These are phyloP conservation scores for Kockiozyma suomiensis DNA, from an alignment of 805 yeast genomes.

Conservation along the genomic window DNA sequence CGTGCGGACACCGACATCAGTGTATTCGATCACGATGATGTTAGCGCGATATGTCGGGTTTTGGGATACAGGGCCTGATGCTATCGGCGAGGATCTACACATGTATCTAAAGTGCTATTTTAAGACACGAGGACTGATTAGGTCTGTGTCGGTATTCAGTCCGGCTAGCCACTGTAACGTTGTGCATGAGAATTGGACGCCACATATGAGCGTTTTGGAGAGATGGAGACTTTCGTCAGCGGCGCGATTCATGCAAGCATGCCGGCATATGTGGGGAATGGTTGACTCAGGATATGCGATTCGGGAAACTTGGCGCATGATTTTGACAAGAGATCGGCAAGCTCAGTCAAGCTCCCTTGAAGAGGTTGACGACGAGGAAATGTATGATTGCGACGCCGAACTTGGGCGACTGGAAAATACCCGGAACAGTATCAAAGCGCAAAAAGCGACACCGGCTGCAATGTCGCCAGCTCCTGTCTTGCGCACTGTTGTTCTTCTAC, in stretches of 20 bases:
- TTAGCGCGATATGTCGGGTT: constrained; percentile 32
- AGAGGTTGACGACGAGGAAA: neutral
- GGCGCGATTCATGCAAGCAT: constrained; percentile 34
- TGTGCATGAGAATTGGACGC: constrained; percentile 12
- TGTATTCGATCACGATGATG: constrained; percentile 30
- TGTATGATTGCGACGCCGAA: neutral
- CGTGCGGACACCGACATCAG: constrained; percentile 33
- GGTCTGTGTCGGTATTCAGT: constrained; percentile 26
- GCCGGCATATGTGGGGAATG: constrained; percentile 36
- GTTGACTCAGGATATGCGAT: constrained; percentile 34
- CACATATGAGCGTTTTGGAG: neutral
- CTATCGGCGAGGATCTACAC: constrained; percentile 37
- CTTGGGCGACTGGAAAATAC: neutral
- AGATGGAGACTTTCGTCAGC: constrained; percentile 20
- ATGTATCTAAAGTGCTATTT: constrained; percentile 34
- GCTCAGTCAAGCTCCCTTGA: neutral
- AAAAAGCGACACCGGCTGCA: too few species aligned
- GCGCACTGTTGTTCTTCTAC: constrained; percentile 21
- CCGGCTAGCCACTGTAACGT: constrained; percentile 37
- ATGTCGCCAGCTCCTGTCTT: constrained; percentile 6
- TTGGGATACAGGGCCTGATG: constrained; percentile 34
- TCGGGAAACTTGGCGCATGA: constrained; percentile 8
- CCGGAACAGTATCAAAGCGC: neutral
- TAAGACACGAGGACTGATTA: constrained; percentile 24
- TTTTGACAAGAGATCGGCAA: neutral